Conservation (phyloP, 2,329 filamentous ascomycete species). For the Colletotrichum cereale region DNA sequence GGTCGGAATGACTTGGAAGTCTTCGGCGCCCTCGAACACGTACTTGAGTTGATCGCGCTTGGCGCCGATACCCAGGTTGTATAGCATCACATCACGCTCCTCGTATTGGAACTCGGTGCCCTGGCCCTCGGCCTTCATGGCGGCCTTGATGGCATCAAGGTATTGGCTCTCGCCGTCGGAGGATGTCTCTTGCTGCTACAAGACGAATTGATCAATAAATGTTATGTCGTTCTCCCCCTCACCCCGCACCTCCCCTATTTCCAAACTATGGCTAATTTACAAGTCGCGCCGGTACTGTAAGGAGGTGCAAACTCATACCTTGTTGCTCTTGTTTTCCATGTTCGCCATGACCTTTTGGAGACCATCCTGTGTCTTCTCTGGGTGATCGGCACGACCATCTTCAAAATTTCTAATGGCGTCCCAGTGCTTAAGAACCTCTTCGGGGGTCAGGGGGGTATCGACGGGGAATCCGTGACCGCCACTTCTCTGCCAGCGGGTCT, state of each 20-base stretch:
- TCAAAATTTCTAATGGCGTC: conserved; percentile 87
- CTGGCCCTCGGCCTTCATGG: conserved; percentile 76
- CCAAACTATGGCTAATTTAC: conserved; percentile 42
- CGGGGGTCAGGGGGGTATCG: conserved; percentile 84
- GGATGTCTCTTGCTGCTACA: conserved; percentile 30
- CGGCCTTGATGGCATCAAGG: conserved; percentile 80
- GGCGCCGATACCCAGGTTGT: conserved; percentile 94
- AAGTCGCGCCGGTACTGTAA: conserved; percentile 13
- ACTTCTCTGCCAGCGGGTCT: conserved; percentile 94
- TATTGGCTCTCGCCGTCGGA: conserved; percentile 60
- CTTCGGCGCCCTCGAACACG: conserved; percentile 89
- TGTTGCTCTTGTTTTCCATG: conserved; percentile 79
- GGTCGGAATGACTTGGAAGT: conserved; percentile 95
- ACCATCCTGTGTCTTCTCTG: conserved; percentile 81
- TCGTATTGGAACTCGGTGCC: conserved; percentile 85
- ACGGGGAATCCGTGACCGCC: conserved; percentile 93
- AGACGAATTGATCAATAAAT: conserved; percentile 42
- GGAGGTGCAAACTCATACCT: conserved; percentile 63
- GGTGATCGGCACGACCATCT: conserved; percentile 87
- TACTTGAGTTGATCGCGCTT: conserved; percentile 90
- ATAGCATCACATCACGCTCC: conserved; percentile 91
- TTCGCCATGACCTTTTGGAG: conserved; percentile 84
- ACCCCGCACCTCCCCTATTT: conserved; percentile 22
- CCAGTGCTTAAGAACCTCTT: conserved; percentile 84
- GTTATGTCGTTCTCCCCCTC: conserved; percentile 17